phyloP scores from a whole-genome alignment of 352 stramenopile species.

The Phytophthora chlamydospora region DNA sequence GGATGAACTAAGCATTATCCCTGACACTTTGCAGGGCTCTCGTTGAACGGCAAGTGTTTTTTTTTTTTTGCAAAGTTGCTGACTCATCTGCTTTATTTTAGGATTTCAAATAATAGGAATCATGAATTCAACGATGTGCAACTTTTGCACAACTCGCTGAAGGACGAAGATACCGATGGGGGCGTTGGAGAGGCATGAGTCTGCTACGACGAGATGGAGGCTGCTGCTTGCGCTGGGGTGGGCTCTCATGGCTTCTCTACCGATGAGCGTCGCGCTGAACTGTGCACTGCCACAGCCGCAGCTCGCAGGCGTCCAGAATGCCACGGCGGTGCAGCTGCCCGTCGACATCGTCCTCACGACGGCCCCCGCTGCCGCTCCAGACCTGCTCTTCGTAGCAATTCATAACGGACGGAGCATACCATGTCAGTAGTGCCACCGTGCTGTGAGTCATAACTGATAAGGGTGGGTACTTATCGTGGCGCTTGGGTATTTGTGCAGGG shows the following conservation, averaged over 20 bases:
- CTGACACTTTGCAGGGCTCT: no score
- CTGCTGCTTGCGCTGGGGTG: slow-evolving; percentile 12
- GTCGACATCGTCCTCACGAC: slow-evolving; percentile 28
- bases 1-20: no score
- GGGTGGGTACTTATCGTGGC: not conserved
- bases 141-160: slow-evolving; percentile 1
- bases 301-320: slow-evolving; percentile 37
- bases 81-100: no score
- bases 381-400: slow-evolving; percentile 21
- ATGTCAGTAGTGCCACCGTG: slow-evolving; percentile 24
- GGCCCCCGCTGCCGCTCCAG: not conserved
- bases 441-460: not conserved
- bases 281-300: slow-evolving; percentile 37
- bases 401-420: slow-evolving; percentile 25
- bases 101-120: no score
- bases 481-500: slow-evolving; percentile 15
- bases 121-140: no score
- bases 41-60: no score
- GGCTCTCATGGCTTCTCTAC: not conserved
- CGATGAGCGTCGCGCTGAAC: slow-evolving; percentile 13
- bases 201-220: not conserved
- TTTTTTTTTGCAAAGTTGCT: no score
- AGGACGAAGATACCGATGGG: slow-evolving; percentile 2
- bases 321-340: slow-evolving; percentile 25
- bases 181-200: slow-evolving; percentile 1